phyloP scores from a whole-genome alignment of 1,139 yeast genomes.

The Saccharomyces hybrid region DNA sequence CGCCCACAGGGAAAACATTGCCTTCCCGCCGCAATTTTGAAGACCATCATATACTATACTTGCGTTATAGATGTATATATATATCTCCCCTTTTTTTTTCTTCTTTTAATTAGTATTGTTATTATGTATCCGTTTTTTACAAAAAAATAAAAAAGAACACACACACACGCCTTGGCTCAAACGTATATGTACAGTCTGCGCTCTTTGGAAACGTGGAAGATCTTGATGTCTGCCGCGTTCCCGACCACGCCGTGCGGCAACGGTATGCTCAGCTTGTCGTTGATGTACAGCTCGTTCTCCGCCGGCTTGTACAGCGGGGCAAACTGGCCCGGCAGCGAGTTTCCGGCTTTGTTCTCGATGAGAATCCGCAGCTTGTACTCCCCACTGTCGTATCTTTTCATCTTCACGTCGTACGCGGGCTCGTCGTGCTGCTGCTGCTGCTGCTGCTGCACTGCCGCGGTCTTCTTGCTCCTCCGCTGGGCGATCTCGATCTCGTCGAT shows the following conservation, averaged over 20 bases:
- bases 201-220: not conserved
- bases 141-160: not conserved
- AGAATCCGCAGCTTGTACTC: not conserved
- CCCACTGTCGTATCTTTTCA: not conserved
- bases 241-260: not conserved
- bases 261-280: not conserved
- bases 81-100: not conserved
- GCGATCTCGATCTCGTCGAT: not conserved
- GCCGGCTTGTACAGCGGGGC: not conserved
- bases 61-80: not conserved
- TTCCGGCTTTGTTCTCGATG: not conserved
- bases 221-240: not conserved
- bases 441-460: not conserved
- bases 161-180: not conserved
- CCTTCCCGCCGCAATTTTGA: conserved; percentile 52
- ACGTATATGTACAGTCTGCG: not conserved
- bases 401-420: not conserved
- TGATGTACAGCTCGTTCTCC: not conserved
- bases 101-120: too few relatives aligned
- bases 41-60: not conserved
- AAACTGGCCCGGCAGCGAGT: not conserved
- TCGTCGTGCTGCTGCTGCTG: not conserved
- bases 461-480: not conserved
- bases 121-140: too few relatives aligned
- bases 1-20: conserved; percentile 84